Base-by-base conservation (phyloP, 441 rosid genomes). In the Pelargonium myrrhifolium region DNA sequence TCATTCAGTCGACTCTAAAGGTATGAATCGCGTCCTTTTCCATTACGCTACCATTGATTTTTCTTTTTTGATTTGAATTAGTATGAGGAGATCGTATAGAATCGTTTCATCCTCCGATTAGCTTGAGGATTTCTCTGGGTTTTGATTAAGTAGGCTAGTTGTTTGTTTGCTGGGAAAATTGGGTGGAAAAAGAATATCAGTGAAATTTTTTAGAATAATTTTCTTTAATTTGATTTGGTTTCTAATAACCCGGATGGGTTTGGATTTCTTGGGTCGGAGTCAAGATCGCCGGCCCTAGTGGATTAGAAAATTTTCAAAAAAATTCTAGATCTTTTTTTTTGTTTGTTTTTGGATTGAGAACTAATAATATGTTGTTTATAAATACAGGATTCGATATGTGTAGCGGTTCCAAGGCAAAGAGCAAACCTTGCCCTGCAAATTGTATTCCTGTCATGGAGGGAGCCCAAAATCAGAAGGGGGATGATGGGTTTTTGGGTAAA, bases 341-440 rank as follows among this genome's bases (percentile, higher is more conserved):
- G 2, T 28, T 4, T 2, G 31, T 28, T 28, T 43, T 45, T 45
- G 17, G 56, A 15, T 49, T 49, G 37, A 49, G 56, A n/a, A 15
- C 56, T 49, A n/a, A 49, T 49, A 1, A 8, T 49, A 3, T 49
- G 7, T 49, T 49, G 18, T n/a, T n/a, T n/a, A 12, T n/a, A 49
- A n/a, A 49, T 49, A 49, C 56, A 49, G 56, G 56, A 49, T 49
- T 49, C 17, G 51, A 45, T n/a, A 81, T 80, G 89, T 85, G 85
- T 83, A 72, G 83, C 67, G 78, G 77, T 51, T 76, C 83, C 1
- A 77, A 78, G 63, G 74, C 56, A n/a, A 49, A 49, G 56, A 49
- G 68, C 66, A 79, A 78, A 68, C 69, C 72, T 26, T 68, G 73
- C 12, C 77, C 75, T 37, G 18, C 78, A 49, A n/a, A 49, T 49